phyloP scores from a whole-genome alignment of 495 filamentous ascomycete genomes.

The Aspergillus diversus region DNA sequence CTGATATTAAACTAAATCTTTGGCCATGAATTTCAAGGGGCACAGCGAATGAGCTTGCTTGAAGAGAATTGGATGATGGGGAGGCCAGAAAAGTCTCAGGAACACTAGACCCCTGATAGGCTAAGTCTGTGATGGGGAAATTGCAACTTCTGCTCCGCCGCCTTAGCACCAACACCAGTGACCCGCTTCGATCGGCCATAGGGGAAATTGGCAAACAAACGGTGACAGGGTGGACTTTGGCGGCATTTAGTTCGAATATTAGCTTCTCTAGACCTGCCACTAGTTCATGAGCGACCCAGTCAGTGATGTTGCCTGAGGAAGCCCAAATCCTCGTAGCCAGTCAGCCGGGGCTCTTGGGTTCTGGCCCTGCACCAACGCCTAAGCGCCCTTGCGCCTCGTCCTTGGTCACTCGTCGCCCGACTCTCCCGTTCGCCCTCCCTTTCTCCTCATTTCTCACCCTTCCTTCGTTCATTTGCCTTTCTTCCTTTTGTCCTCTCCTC shows the following conservation, averaged over 20 bases:
- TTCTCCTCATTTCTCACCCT: conserved; percentile 28
- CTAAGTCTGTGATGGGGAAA: conserved; percentile 12
- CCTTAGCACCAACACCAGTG: conserved; percentile 18
- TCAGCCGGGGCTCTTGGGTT: conserved; percentile 12
- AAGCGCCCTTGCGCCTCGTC: conserved; percentile 31
- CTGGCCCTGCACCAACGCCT: conserved; percentile 22
- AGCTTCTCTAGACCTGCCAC: conserved; percentile 12
- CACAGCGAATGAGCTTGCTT: conserved; percentile 21
- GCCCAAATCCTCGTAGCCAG: conserved; percentile 6
- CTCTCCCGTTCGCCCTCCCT: conserved; percentile 23
- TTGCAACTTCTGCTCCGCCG: conserved; percentile 13
- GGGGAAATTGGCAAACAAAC: conserved; percentile 22
- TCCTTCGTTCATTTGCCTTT: conserved; percentile 49
- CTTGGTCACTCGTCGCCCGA: conserved; percentile 11
- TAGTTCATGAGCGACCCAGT: conserved; percentile 16
- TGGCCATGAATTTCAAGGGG: conserved; percentile 9
- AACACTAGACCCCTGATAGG: conserved; percentile 17
- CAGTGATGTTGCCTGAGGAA: conserved; percentile 9
- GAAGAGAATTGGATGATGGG: conserved; percentile 15
- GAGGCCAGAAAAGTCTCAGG: conserved; percentile 11
- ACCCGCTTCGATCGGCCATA: conserved; percentile 12
- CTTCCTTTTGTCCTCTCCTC: conserved; percentile 52
- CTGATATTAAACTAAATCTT: neutral
- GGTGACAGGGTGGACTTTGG: conserved; percentile 15
- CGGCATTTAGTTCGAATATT: conserved; percentile 7